Percentiles rank a stretch among this genome's conserved stretches.
Evolutionary conservation across 768 basidiomycete species (phyloP).

Genomic region (Cystoderma amianthinum): DNA sequence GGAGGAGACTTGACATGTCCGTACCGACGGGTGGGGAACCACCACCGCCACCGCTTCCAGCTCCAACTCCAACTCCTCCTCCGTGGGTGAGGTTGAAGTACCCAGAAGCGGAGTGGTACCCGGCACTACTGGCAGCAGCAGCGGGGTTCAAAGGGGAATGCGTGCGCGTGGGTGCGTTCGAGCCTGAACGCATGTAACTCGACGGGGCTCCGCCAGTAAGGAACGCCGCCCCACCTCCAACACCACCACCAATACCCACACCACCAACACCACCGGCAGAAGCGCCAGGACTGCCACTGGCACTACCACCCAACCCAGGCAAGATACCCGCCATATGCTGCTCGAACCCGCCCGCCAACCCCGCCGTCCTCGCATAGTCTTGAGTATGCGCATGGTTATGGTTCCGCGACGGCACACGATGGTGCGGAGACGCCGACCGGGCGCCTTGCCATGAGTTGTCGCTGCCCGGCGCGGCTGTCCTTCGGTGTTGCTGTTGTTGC

Average conservation of each 20-base stretch:
- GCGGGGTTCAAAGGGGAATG: constrained; percentile 63
- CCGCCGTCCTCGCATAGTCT: too few relatives aligned
- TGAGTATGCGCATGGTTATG: constrained; percentile 7
- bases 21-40: constrained; percentile 18
- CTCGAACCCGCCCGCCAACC: too few relatives aligned
- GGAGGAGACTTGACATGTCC: constrained; percentile 17
- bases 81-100: constrained; percentile 16
- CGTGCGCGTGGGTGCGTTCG: constrained; percentile 62
- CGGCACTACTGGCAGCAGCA: constrained; percentile 18
- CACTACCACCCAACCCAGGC: constrained; percentile 28
- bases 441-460: constrained; percentile 26
- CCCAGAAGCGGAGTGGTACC: constrained; percentile 34
- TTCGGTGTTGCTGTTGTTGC: constrained; percentile 6
- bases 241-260: constrained; percentile 29
- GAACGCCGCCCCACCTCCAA: constrained; percentile 18
- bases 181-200: constrained; percentile 59
- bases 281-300: too few relatives aligned
- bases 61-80: background rate
- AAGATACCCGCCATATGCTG: too few relatives aligned
- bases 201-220: constrained; percentile 34
- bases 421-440: constrained; percentile 26
- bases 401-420: constrained; percentile 16
- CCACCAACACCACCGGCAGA: too few relatives aligned
- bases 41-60: constrained; percentile 9
- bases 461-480: constrained; percentile 12